Percentiles rank a stretch among this genome's conserved stretches.
Conservation (phyloP, 2,329 filamentous ascomycete species). For the Cadophora malorum region DNA sequence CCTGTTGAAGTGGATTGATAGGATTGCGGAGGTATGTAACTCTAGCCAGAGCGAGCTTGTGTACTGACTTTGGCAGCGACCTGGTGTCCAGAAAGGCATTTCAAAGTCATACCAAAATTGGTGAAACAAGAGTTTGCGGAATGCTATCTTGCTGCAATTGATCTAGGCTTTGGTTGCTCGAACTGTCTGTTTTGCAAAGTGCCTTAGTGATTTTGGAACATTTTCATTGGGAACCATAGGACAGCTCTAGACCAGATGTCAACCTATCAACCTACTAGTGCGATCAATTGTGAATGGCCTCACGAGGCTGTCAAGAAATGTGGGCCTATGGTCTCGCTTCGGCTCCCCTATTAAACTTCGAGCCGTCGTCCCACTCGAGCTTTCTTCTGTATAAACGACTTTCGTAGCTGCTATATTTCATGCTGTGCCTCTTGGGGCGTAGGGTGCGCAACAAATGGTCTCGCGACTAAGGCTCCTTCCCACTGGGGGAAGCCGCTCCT, state of each 20-base stretch:
- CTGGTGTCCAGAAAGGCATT: slow-evolving; percentile 39
- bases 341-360: background rate
- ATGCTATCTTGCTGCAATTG: too few relatives aligned
- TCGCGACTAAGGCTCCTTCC: background rate
- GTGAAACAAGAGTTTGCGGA: too few relatives aligned
- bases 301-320: background rate
- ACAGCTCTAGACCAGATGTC: background rate
- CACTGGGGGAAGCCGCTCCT: background rate
- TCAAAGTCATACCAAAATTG: slow-evolving; percentile 34
- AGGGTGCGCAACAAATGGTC: background rate
- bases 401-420: background rate
- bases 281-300: background rate
- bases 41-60: too few relatives aligned
- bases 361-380: background rate
- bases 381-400: background rate
- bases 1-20: slow-evolving; percentile 58
- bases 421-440: background rate
- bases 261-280: background rate
- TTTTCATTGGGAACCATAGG: too few relatives aligned
- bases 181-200: too few relatives aligned
- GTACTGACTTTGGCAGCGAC: slow-evolving; percentile 26
- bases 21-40: slow-evolving; percentile 48
- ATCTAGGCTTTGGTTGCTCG: too few relatives aligned
- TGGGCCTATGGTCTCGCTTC: slow-evolving; percentile 2
- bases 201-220: too few relatives aligned